Evolutionary conservation across 768 basidiomycete genomes (phyloP), one percentile per base, ranked within the genome.

Genomic region (Naganishia randhawae): DNA sequence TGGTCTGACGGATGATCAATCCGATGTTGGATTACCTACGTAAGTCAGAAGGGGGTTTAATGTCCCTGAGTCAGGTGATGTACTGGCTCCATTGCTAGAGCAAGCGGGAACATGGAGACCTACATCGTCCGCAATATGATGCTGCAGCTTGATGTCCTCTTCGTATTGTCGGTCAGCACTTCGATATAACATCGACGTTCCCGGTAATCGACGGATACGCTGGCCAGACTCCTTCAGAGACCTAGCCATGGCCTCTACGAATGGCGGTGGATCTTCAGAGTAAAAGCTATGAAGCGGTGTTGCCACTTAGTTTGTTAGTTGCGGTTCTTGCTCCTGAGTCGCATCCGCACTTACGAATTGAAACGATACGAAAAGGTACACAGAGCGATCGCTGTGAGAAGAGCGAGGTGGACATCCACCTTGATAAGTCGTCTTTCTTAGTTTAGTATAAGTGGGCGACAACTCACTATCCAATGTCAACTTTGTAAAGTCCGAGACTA

Each of bases 401-500:
- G 25, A 16, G 31, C 45, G 50, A 19, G 22, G 27, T 45, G 17
- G 37, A 19, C 29, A 22, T 2, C n/a, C n/a, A n/a, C n/a, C 19
- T 50, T n/a, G 16, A 27, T n/a, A 4, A 51, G 29, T 17, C 9
- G 1, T 31, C 3, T 32, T 17, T 37, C 10, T 32, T 27, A 19
- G 51, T 29, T 13, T 8, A 32, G 7, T 10, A n/a, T n/a, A 19
- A 42, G 16, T 5, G n/a, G n/a, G n/a, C 45, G 41, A 16, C 14
- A 22, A 69, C 68, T 64, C 19, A 65, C 68, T 83, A 67, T 85
- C 84, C 42, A 85, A 78, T 0, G 84, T 81, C 25, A 84, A 78
- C 17, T 82, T 80, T 41, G 84, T 85, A 68, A 83, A 84, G 72
- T 85, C 84, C 50, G 83, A 82, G 0, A 82, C 76, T 6, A 83